A percentile compares a stretch with the other conserved stretches of the same genome.
Evolutionary conservation across 2,329 filamentous ascomycete genomes (phyloP).

Genomic region (Fusarium buharicum): DNA sequence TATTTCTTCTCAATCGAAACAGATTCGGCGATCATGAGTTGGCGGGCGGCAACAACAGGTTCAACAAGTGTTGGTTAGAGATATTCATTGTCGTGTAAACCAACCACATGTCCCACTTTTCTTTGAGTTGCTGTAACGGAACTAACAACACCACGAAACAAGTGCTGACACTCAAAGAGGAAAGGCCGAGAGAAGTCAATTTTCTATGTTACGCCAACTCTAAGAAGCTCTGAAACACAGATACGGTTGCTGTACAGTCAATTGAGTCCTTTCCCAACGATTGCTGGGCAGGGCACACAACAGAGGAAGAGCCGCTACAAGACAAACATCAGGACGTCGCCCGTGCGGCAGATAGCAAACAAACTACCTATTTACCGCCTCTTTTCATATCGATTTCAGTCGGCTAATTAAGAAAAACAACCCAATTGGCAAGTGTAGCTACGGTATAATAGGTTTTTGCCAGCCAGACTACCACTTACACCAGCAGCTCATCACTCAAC

Average conservation of each 20-base stretch:
- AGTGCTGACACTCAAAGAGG: conserved; percentile 17
- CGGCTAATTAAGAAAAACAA: background rate
- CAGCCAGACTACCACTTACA: conserved; percentile 9
- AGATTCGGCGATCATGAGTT: no score
- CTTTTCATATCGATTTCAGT: background rate
- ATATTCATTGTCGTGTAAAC: conserved; percentile 13
- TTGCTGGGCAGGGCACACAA: background rate
- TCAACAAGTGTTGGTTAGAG: background rate
- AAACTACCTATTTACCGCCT: conserved; percentile 3
- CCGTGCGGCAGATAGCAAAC: conserved; percentile 18
- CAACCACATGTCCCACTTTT: conserved; percentile 24
- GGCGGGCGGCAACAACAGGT: background rate
- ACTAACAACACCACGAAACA: conserved; percentile 29
- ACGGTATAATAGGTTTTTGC: background rate
- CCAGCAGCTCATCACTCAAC: conserved; percentile 11
- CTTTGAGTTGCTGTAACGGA: background rate
- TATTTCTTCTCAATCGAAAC: background rate
- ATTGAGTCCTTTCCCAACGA: background rate
- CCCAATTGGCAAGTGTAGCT: background rate
- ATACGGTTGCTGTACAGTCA: background rate
- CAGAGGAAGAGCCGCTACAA: background rate
- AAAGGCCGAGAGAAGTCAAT: conserved; percentile 3
- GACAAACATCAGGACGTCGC: background rate
- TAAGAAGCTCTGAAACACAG: background rate
- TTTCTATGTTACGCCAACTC: background rate